These are phyloP conservation scores for Butyriboletus loyo DNA, from an alignment of 768 basidiomycete species.

Conservation along the genomic window DNA sequence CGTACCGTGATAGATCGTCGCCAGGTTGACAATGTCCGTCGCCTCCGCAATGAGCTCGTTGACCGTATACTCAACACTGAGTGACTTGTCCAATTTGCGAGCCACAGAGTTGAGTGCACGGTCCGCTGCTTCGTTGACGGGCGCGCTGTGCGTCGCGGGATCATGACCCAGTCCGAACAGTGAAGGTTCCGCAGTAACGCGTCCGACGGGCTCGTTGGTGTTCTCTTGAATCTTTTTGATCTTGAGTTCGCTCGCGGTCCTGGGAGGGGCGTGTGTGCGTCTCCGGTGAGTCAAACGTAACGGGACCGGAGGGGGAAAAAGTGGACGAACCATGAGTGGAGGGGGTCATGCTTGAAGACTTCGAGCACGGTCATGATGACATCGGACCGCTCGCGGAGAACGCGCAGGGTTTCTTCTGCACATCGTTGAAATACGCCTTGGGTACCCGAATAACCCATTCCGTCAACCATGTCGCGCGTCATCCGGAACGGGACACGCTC, in stretches of 20 bases:
- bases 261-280: slow-evolving; percentile 21
- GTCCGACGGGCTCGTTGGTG: slow-evolving; percentile 26
- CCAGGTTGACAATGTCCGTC: slow-evolving; percentile 71
- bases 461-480: slow-evolving; percentile 92
- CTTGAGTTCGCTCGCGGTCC: slow-evolving; percentile 79
- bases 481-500: slow-evolving; percentile 94
- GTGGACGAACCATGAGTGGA: slow-evolving; percentile 77
- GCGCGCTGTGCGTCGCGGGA: slow-evolving; percentile 49
- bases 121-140: slow-evolving; percentile 85
- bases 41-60: slow-evolving; percentile 91
- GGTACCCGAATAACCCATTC: slow-evolving; percentile 85
- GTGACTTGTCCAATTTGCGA: slow-evolving; percentile 75
- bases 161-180: slow-evolving; percentile 51
- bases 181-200: slow-evolving; percentile 22
- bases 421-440: slow-evolving; percentile 95
- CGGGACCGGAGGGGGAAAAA: background rate
- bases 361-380: slow-evolving; percentile 94
- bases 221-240: slow-evolving; percentile 59
- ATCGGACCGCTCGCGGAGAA: slow-evolving; percentile 79
- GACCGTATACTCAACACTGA: slow-evolving; percentile 91
- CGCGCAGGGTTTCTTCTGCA: slow-evolving; percentile 90
- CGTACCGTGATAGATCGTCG: slow-evolving; percentile 74
- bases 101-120: slow-evolving; percentile 79
- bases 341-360: slow-evolving; percentile 94
- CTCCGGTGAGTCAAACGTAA: background rate